Evolutionary conservation across 1,284 basidiomycete genomes (phyloP), one percentile per base, ranked within the genome.

Genomic region (Trichosporon faecale): DNA sequence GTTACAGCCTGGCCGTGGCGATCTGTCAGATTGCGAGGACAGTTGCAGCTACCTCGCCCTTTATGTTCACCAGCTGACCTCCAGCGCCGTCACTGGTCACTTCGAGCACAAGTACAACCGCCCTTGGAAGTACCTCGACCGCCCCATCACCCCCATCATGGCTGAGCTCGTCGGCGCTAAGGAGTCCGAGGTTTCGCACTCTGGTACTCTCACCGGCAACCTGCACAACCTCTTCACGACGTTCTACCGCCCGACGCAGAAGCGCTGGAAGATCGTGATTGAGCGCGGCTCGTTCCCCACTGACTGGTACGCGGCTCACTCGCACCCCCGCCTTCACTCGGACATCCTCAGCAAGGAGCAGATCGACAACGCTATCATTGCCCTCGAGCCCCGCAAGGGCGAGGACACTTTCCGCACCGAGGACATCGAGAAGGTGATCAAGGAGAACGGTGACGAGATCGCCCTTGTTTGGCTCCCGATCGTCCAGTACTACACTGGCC

Each of bases 401-500:
- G 95, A 98, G 83, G 91, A 90, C 80, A 90, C 86, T n/a, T 88
- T 99, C 71, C 88, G 94, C 74, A 91, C 92, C 74, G 89, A 92
- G 77, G 97, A 99, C 84, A 96, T 99, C 74, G 85, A 98, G 21
- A 85, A 87, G 60, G 85, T 86, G 46, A 90, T 99, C 76, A 88
- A 89, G 66, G 86, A 88, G 75, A 88, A 95, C 80, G 92, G 91
- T 21, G 84, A 86, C 64, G 75, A 76, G 73, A 93, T 97, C 74
- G 92, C 95, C 27, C 86, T 98, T 65, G 93, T 98, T 68, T 88
- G 96, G 73, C 91, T 98, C 78, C 90, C 91, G 69, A 93, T 94
- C 0, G 88, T 97, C 12, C 96, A 99, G 83, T 99, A 95, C 85
- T 98, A 98, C 84, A 96, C 94, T 12, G 97, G 95, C n/a, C 95